phyloP scores from a whole-genome alignment of 1,139 yeast genomes.

The Candida labiduridarum region DNA sequence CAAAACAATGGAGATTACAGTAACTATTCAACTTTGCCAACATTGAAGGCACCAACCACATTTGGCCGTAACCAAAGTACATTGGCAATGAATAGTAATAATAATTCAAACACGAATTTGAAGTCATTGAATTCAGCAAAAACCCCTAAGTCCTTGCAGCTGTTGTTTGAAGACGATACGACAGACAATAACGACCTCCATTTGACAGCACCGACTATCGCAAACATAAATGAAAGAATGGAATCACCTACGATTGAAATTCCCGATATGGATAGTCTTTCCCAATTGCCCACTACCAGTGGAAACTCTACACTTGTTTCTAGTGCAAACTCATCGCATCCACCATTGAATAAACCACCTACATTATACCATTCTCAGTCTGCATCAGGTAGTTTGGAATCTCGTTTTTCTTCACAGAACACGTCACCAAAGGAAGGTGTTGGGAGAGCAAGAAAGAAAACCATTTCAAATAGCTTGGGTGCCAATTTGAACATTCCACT shows the following conservation, averaged over 20 bases:
- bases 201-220: conserved; percentile 11
- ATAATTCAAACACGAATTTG: conserved; percentile 11
- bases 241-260: conserved; percentile 51
- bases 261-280: conserved; percentile 45
- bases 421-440: conserved; percentile 23
- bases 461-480: conserved; percentile 40
- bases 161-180: conserved; percentile 59
- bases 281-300: conserved; percentile 22
- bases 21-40: conserved; percentile 32
- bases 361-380: conserved; percentile 52
- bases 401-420: conserved; percentile 25
- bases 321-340: conserved; percentile 18
- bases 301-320: background rate
- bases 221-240: conserved; percentile 22
- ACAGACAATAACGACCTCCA: conserved; percentile 18
- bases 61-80: conserved; percentile 12
- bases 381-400: conserved; percentile 46
- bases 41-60: conserved; percentile 22
- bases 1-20: conserved; percentile 18
- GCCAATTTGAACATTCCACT: conserved; percentile 4
- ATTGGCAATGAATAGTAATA: conserved; percentile 8
- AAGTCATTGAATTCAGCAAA: conserved; percentile 10
- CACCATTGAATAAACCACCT: conserved; percentile 48
- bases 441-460: conserved; percentile 34
- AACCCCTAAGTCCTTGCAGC: conserved; percentile 67